phyloP scores from a whole-genome alignment of 768 basidiomycete genomes.

The Leccinum uliginosum region DNA sequence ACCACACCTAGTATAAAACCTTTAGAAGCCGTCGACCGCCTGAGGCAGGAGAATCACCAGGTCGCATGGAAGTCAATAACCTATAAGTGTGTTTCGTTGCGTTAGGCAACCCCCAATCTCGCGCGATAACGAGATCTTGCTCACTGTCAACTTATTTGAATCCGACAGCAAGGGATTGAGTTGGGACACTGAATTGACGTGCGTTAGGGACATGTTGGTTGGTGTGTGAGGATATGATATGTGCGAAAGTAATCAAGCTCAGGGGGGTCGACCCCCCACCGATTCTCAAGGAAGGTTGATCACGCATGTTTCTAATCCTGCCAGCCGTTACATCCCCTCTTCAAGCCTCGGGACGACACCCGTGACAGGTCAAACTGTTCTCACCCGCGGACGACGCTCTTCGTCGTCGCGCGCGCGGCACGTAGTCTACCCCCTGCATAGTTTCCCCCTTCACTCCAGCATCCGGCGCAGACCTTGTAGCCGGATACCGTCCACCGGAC shows the following conservation, averaged over 20 bases:
- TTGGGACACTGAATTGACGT: conserved; percentile 59
- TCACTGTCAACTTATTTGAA: conserved; percentile 63
- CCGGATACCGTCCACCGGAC: conserved; percentile 5
- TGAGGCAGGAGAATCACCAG: conserved; percentile 45
- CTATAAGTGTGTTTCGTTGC: conserved; percentile 41
- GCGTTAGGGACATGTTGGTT: conserved; percentile 51
- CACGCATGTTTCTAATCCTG: not conserved
- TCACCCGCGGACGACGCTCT: conserved; percentile 49
- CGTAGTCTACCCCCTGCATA: conserved; percentile 3
- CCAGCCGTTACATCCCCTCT: not conserved
- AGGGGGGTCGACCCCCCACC: too few relatives aligned
- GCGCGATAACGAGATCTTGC: conserved; percentile 5
- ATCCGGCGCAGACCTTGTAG: conserved; percentile 11
- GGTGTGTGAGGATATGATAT: not conserved
- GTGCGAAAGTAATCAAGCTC: too few relatives aligned
- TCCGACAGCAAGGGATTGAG: conserved; percentile 56
- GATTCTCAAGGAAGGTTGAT: not conserved
- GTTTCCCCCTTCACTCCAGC: not conserved
- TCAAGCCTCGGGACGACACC: not conserved
- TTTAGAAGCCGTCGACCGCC: conserved; percentile 7
- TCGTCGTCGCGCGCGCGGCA: conserved; percentile 30
- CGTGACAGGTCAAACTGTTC: conserved; percentile 13
- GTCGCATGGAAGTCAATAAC: conserved; percentile 86
- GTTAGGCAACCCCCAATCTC: not conserved
- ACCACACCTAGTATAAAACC: conserved; percentile 57